Base-by-base conservation (phyloP, 495 filamentous ascomycete genomes). In the Talaromyces stipitatus region DNA sequence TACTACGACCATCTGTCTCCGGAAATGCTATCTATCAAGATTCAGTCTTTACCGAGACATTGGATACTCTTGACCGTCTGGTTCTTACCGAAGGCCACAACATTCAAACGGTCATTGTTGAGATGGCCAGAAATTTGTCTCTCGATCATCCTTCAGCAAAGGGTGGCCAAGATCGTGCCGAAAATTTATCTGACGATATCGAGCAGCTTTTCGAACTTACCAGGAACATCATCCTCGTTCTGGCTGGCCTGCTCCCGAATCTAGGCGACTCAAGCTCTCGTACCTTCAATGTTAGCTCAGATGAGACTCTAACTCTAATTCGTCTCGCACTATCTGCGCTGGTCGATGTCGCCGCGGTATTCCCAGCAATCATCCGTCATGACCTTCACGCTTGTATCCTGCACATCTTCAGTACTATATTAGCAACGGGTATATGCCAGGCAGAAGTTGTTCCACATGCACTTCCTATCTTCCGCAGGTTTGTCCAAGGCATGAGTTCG, bases 201-300 rank as follows among this genome's bases (percentile, higher is more conserved):
- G 95, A 99, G 64, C 94, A 99, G 71, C 80, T 99, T 0, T 99
- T 99, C 64, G 94, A 99, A 68, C 74, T 97, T 43, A 97, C 95
- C 0, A 82, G 92, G 57, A 92, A 95, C 66, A 96, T 97, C 51
- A 94, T 97, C 28, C 78, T 97, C 12, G 92, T 97, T 2, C 79
- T 99, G 18, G 86, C 90, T 3, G 88, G 90, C 1, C 72, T 96
- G 51, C 72, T 99, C 26, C 95, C 94, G 22, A 96, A 91, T 60
- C 77, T 99, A 16, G 84, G 85, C 11, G 92, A 92, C 60, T 74
- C 83, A 3, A 87, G 85, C 14, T 84, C 86, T 38, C 77, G 82
- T 54, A 83, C 84, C 43, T 78, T 78, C 61, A 73, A 74, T 29
- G 70, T 77, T n/a, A 63, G 67, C n/a, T 72, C 74, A 1, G 91